A percentile compares a stretch with the other conserved stretches of the same genome.
Conservation (phyloP, 305 asterid species). For the Plantago lanceolata region DNA sequence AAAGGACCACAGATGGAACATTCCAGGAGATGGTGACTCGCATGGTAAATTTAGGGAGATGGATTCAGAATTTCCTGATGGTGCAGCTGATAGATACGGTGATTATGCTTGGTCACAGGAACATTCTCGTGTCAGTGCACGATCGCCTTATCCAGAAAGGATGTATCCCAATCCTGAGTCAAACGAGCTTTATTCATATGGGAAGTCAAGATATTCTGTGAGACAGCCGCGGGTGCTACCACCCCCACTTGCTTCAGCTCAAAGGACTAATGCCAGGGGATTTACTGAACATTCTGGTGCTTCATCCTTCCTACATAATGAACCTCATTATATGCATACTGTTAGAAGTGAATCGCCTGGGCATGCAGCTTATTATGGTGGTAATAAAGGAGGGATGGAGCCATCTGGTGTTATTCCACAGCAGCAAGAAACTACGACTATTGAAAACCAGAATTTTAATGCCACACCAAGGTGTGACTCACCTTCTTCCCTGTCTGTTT, state of each 20-base stretch:
- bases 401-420: constrained; percentile 42
- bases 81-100: constrained; percentile 47
- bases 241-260: constrained; percentile 69
- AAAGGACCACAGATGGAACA: constrained; percentile 63
- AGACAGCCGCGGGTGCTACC: constrained; percentile 96
- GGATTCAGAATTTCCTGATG: constrained; percentile 56
- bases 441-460: constrained; percentile 46
- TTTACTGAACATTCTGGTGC: constrained; percentile 45
- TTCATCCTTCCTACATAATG: constrained; percentile 42
- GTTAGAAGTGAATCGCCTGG: constrained; percentile 42
- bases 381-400: constrained; percentile 46
- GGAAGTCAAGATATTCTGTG: constrained; percentile 77
- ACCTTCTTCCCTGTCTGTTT: constrained; percentile 90
- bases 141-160: constrained; percentile 54
- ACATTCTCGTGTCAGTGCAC: constrained; percentile 41
- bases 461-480: constrained; percentile 70
- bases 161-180: constrained; percentile 57
- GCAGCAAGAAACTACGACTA: constrained; percentile 37
- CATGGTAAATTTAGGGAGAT: constrained; percentile 55
- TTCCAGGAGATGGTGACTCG: constrained; percentile 52
- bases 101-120: constrained; percentile 72
- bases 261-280: constrained; percentile 48
- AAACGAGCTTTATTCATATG: constrained; percentile 62
- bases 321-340: constrained; percentile 32
- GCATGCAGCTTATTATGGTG: constrained; percentile 44